Evolutionary conservation across 495 filamentous ascomycete species (phyloP).

Genomic region (Hypomontagnella monticulosa): DNA sequence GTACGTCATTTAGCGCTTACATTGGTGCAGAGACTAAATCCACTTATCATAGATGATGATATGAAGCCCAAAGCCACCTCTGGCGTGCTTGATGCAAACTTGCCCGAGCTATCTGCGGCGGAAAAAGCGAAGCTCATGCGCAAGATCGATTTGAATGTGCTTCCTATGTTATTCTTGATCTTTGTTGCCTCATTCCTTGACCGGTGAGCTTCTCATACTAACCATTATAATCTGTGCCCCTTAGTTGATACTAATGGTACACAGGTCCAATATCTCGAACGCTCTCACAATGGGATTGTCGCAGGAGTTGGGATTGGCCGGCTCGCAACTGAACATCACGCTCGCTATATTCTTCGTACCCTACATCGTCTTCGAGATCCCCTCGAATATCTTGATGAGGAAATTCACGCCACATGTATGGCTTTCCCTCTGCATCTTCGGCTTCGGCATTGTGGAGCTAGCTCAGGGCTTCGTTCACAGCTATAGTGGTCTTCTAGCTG

Average conservation of each 20-base stretch:
- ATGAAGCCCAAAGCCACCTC: too few relatives aligned
- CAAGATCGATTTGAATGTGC: slow-evolving; percentile 80
- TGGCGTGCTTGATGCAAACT: too few relatives aligned
- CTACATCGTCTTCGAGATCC: slow-evolving; percentile 78
- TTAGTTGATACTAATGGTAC: neutral
- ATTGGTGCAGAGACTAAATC: too few relatives aligned
- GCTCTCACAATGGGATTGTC: slow-evolving; percentile 67
- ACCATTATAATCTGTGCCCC: slow-evolving; percentile 61
- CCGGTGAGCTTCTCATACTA: slow-evolving; percentile 17
- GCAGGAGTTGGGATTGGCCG: slow-evolving; percentile 66
- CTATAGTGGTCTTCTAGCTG: slow-evolving; percentile 59
- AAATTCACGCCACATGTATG: slow-evolving; percentile 55
- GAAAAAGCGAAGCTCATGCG: slow-evolving; percentile 61
- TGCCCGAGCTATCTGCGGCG: slow-evolving; percentile 28
- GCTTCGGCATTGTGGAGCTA: slow-evolving; percentile 61
- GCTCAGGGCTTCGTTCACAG: slow-evolving; percentile 61
- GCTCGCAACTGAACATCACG: slow-evolving; percentile 71
- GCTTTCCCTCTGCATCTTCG: slow-evolving; percentile 64
- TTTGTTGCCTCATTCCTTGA: slow-evolving; percentile 83
- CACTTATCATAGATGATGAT: too few relatives aligned
- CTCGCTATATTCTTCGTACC: slow-evolving; percentile 85
- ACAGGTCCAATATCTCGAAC: slow-evolving; percentile 63
- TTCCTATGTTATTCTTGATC: slow-evolving; percentile 81
- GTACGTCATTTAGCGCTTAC: too few relatives aligned
- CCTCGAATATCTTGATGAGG: slow-evolving; percentile 84